These are phyloP conservation scores for Candida dubliniensis DNA, from an alignment of 1,139 yeast species.

Conservation along the genomic window DNA sequence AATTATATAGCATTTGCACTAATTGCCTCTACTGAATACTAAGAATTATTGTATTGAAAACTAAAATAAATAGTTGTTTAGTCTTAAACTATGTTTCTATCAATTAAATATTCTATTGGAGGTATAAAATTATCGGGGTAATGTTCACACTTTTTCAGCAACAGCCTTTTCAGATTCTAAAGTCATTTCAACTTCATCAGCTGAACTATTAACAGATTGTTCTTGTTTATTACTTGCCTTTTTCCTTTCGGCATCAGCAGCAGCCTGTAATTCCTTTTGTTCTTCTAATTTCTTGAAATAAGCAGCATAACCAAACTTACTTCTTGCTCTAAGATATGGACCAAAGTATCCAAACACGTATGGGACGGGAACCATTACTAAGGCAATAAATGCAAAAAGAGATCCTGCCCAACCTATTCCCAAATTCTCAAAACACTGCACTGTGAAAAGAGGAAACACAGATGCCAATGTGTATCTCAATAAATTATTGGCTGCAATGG, in stretches of 20 bases:
- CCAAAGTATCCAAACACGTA: constrained; percentile 59
- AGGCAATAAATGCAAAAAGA: constrained; percentile 35
- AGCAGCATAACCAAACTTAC: constrained; percentile 62
- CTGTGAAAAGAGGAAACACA: constrained; percentile 46
- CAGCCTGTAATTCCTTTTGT: constrained; percentile 20
- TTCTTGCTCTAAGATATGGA: constrained; percentile 49
- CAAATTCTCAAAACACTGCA: constrained; percentile 43
- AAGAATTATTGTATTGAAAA: no score
- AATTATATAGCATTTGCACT: no score
- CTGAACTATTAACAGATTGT: not conserved
- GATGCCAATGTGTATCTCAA: constrained; percentile 70
- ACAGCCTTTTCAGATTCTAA: not conserved
- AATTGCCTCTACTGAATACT: no score
- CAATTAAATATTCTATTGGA: no score
- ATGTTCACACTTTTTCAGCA: not conserved
- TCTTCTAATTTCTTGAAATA: constrained; percentile 31
- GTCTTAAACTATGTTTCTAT: no score
- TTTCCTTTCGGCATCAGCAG: constrained; percentile 5
- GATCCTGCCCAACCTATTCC: constrained; percentile 42
- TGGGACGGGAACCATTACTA: constrained; percentile 37
- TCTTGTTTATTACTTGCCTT: not conserved
- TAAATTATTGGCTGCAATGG: constrained; percentile 77
- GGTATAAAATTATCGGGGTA: no score
- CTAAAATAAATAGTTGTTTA: no score
- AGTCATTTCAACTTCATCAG: not conserved